Percentiles rank a stretch among this genome's conserved stretches.
phyloP scores from a whole-genome alignment of 352 stramenopile genomes.

The Phytophthora multivora region DNA sequence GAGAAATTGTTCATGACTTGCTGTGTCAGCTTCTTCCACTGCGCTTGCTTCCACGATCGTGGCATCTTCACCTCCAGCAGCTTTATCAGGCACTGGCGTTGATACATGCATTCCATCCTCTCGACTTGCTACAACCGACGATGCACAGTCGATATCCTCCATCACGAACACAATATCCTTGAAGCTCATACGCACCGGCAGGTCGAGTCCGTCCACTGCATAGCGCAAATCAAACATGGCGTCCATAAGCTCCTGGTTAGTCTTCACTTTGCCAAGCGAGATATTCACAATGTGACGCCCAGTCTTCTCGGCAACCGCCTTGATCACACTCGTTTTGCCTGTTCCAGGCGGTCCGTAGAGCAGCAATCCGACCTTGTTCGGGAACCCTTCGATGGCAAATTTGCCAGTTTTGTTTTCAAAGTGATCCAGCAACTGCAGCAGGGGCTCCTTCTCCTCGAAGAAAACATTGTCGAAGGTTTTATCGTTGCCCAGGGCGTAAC shows the following conservation, averaged over 20 bases:
- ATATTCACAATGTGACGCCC: slow-evolving; percentile 78
- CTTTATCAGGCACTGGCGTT: not conserved
- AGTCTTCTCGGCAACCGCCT: slow-evolving; percentile 79
- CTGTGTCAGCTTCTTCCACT: slow-evolving; percentile 40
- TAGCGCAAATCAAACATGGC: slow-evolving; percentile 78
- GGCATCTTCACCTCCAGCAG: not conserved
- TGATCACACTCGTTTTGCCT: slow-evolving; percentile 90
- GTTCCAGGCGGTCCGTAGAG: slow-evolving; percentile 87
- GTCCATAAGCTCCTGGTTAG: slow-evolving; percentile 86
- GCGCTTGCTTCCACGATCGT: not conserved
- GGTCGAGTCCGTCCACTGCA: slow-evolving; percentile 55
- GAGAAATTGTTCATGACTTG: not conserved
- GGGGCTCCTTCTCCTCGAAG: slow-evolving; percentile 76
- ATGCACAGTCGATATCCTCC: slow-evolving; percentile 87
- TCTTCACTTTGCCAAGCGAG: slow-evolving; percentile 67
- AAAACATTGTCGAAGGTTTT: slow-evolving; percentile 92
- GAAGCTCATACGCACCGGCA: slow-evolving; percentile 69
- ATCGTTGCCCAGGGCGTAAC: slow-evolving; percentile 81
- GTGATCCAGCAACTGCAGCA: slow-evolving; percentile 77
- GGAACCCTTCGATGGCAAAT: slow-evolving; percentile 87
- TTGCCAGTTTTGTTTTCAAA: slow-evolving; percentile 77
- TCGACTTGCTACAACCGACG: slow-evolving; percentile 63
- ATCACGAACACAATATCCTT: slow-evolving; percentile 92
- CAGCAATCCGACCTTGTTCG: slow-evolving; percentile 88
- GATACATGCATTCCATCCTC: slow-evolving; percentile 26